Base-by-base conservation (phyloP, 2,329 filamentous ascomycete genomes). In the Fusarium miscanthi region DNA sequence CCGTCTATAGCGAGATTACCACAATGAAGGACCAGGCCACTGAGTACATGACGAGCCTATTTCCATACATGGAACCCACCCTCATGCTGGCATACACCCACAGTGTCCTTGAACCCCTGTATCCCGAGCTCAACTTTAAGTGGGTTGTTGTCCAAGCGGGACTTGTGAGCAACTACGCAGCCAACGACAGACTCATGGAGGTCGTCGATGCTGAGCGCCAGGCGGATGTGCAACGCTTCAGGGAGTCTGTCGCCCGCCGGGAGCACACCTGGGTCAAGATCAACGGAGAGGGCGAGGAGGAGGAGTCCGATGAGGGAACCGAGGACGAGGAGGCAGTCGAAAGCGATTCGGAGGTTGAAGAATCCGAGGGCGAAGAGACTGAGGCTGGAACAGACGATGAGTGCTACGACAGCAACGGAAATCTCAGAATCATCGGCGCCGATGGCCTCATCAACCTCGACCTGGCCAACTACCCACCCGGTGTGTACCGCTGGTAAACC, bases 381-480 rank as follows among this genome's bases (percentile, higher is more conserved):
- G 45, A 31, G 11, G 30, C 46, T 13, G 46, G 46, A 30, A 33
- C 46, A 19, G 30, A 23, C 5, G 46, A 43, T 17, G 52, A 23
- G 16, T 12, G 10, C n/a, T 43, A 41, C 12, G 38, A 43, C 38
- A 35, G 48, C 31, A 35, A 51, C 4, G 48, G 52, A 3, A 42
- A 41, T 10, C 53, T 46, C n/a, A 53, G 27, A 13, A 13, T 53
- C 1, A 16, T 46, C 1, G 25, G 31, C 11, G 41, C 21, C 4
- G 41, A 58, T 12, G 54, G 54, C 12, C 19, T 49, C 2, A 58
- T 58, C 17, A 35, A 58, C 54, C 41, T 58, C 10, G 54, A 58
- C 21, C 23, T 46, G 10, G 54, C 54, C 31, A 58, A 58, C 41
- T 57, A 46, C 30, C 53, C 53, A 1, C 40, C 40, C 6, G 53